Base-by-base conservation (phyloP, 2,329 filamentous ascomycete species). In the Alternaria viburni region DNA sequence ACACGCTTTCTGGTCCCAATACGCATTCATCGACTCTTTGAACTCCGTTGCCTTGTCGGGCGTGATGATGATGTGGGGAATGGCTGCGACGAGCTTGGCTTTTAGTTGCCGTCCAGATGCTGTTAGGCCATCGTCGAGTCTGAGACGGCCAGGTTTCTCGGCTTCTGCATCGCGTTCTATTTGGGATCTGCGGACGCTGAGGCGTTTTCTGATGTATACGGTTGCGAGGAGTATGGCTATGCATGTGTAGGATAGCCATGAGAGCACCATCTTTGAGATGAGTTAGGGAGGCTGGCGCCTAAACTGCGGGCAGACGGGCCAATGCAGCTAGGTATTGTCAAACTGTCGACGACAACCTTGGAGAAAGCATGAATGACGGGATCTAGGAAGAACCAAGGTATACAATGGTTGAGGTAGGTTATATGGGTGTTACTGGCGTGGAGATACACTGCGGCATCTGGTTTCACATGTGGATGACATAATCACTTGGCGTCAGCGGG, bases 1-100 rank as follows among this genome's bases (percentile, higher is more conserved):
- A 47, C 74, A 76, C 36, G 78, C 73, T 56, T 80, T 76, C 60
- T 74, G 69, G 4, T 74, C 77, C 77, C 75, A 79, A 52, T 78
- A 72, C 17, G 65, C 58, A 12, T 71, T 73, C 30, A 73, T 57
- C 1, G 51, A 66, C 7, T 61, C 5, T 25, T 49, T 17, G 30
- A 71, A 72, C 8, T 54, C 50, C 2, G 9, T 19, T 5, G 44
- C 12, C 32, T 66, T 49, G 6, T 65, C 61, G 0, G 66, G 51
- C 13, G 55, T 52, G 17, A 69, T 61, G 30, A 72, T 23, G 15
- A 62, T 62, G 19, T 63, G 60, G 1, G 67, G 64, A 12, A 74
- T 52, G 5, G 62, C 64, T 46, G 61, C 51, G 15, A 56, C 23
- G 1, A 74, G 59, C 15, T 62, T 66, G 17, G 51, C 45, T 49